phyloP scores from a whole-genome alignment of 148 eudicot species.

The Rhododendron ferrugineum region DNA sequence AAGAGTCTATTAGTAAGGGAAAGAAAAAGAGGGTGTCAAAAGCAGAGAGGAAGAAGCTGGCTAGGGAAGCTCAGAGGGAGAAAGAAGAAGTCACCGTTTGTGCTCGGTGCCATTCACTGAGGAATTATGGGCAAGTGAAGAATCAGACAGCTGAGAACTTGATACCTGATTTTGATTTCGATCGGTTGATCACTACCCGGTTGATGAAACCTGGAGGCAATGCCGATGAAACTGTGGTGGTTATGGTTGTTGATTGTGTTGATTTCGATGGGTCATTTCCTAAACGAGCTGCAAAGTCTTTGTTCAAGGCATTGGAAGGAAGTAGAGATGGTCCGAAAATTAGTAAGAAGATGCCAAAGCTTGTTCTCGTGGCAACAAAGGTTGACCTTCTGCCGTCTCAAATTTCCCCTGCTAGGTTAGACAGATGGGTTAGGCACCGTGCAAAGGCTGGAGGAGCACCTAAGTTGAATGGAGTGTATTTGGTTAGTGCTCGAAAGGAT shows the following conservation, averaged over 20 bases:
- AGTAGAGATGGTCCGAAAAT: conserved; percentile 39
- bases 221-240: conserved; percentile 76
- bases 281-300: conserved; percentile 74
- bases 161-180: conserved; percentile 97
- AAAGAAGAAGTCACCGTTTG: conserved; percentile 79
- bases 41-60: conserved; percentile 70
- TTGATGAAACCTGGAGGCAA: conserved; percentile 77
- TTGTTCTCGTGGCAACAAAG: conserved; percentile 85
- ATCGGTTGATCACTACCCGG: conserved; percentile 67
- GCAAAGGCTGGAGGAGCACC: conserved; percentile 87
- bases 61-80: conserved; percentile 58
- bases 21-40: conserved; percentile 55
- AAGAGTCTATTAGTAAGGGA: conserved; percentile 43
- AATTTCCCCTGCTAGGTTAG: conserved; percentile 86
- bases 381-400: conserved; percentile 91
- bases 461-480: conserved; percentile 74
- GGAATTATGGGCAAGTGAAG: conserved; percentile 91
- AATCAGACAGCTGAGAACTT: conserved; percentile 78
- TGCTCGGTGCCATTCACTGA: conserved; percentile 91
- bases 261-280: conserved; percentile 98
- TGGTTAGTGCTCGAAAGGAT: conserved; percentile 86
- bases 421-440: conserved; percentile 90
- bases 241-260: conserved; percentile 95
- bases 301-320: conserved; percentile 75
- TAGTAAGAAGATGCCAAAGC: conserved; percentile 77